These are phyloP conservation scores for Termitomyces sp. DNA, from an alignment of 768 basidiomycete species.

Conservation along the genomic window DNA sequence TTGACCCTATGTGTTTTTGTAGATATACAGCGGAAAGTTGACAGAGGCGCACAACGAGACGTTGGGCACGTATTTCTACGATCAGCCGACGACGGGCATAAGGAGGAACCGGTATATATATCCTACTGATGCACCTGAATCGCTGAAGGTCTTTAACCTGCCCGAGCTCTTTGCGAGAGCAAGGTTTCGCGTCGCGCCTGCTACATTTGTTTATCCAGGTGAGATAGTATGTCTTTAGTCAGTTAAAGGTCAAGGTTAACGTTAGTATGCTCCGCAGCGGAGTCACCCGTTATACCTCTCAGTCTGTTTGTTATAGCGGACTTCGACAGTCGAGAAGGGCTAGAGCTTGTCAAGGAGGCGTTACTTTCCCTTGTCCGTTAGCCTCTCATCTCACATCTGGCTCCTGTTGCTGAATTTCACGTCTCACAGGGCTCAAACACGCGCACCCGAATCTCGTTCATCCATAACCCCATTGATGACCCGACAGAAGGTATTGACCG, in stretches of 20 bases:
- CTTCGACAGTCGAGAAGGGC: constrained; percentile 59
- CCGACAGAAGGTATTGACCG: constrained; percentile 14
- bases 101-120: constrained; percentile 77
- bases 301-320: constrained; percentile 72
- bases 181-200: constrained; percentile 34
- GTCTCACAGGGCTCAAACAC: constrained; percentile 36
- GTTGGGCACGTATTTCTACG: constrained; percentile 82
- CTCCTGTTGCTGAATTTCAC: not conserved
- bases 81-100: constrained; percentile 66
- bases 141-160: constrained; percentile 50
- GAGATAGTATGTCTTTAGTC: constrained; percentile 13
- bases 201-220: constrained; percentile 66
- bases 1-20: not conserved
- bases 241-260: not conserved
- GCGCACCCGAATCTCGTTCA: constrained; percentile 61
- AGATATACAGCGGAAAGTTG: constrained; percentile 58
- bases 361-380: constrained; percentile 57
- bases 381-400: not conserved
- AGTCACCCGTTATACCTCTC: constrained; percentile 31
- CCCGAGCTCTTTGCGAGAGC: constrained; percentile 46
- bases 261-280: constrained; percentile 17
- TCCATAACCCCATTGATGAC: constrained; percentile 58
- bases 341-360: constrained; percentile 57
- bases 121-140: constrained; percentile 39
- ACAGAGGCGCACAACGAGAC: constrained; percentile 45